A percentile compares a stretch with the other conserved stretches of the same genome.
Conservation (phyloP, 73 alveolate genomes). For the Paramecium bursaria region DNA sequence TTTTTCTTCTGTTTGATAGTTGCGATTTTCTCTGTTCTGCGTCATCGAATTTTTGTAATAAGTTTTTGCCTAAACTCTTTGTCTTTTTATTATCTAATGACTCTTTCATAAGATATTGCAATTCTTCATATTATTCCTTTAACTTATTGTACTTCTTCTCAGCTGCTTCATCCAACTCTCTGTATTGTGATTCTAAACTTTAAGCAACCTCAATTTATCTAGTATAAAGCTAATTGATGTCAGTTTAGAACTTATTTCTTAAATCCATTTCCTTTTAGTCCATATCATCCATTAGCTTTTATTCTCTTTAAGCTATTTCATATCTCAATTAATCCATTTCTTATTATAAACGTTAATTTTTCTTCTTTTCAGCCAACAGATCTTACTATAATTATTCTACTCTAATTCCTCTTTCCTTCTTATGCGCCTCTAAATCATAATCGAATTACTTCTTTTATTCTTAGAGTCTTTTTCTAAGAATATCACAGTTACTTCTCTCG, state of each 20-base stretch:
- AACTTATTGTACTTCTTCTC: slow-evolving; percentile 38
- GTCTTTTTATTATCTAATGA: slow-evolving; percentile 39
- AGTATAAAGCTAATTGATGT: slow-evolving; percentile 34
- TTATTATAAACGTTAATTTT: slow-evolving; percentile 10
- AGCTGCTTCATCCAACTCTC: slow-evolving; percentile 58
- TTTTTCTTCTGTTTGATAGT: too few species aligned
- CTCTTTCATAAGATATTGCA: slow-evolving; percentile 37
- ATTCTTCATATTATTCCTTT: slow-evolving; percentile 32
- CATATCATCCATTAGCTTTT: slow-evolving; percentile 17
- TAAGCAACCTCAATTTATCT: slow-evolving; percentile 59
- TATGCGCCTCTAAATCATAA: slow-evolving; percentile 29
- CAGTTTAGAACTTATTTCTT: slow-evolving; percentile 21
- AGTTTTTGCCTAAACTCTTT: too few species aligned
- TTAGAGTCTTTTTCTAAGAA: slow-evolving; percentile 26
- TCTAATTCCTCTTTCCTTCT: slow-evolving; percentile 39
- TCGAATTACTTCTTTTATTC: slow-evolving; percentile 52
- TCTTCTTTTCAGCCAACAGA: background rate
- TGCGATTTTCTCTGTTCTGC: too few species aligned
- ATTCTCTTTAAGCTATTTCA: slow-evolving; percentile 34
- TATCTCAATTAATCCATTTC: slow-evolving; percentile 52
- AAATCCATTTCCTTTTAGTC: slow-evolving; percentile 46
- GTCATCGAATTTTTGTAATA: too few species aligned
- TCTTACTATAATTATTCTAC: slow-evolving; percentile 44
- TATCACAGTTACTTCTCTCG: slow-evolving; percentile 50
- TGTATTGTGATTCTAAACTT: slow-evolving; percentile 17